Percentiles rank a stretch among this genome's conserved stretches.
These are phyloP conservation scores for Pueraria montana DNA, from an alignment of 306 rosid genomes.

Conservation along the genomic window DNA sequence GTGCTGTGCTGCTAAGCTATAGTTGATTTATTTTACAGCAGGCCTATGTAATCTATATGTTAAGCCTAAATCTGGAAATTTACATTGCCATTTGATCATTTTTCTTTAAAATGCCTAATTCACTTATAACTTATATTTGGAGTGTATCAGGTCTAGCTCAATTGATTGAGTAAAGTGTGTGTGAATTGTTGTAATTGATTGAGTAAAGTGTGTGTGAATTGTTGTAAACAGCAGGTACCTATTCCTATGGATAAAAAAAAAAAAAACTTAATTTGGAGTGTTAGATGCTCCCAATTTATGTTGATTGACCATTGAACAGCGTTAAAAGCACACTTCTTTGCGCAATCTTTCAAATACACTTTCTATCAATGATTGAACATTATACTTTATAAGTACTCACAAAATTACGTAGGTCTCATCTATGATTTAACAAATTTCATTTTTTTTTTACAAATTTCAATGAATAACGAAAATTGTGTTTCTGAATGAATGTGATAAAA, in stretches of 20 bases:
- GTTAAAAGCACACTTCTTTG: neutral
- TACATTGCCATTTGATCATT: constrained; percentile 52
- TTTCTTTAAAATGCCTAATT: constrained; percentile 61
- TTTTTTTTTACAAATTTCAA: neutral
- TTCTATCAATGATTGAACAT: constrained; percentile 7
- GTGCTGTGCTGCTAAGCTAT: neutral
- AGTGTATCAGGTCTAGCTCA: too few species aligned
- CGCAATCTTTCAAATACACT: neutral
- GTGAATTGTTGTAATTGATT: too few species aligned
- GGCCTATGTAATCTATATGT: constrained; percentile 22
- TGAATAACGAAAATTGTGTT: neutral
- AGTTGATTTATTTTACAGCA: neutral
- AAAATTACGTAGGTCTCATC: neutral
- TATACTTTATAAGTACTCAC: neutral
- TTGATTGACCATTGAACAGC: constrained; percentile 44
- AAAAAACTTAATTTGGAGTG: too few species aligned
- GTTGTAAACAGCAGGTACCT: too few species aligned
- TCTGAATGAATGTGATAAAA: neutral
- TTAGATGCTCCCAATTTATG: constrained; percentile 60
- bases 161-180: too few species aligned
- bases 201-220: too few species aligned
- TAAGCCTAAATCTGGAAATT: constrained; percentile 50
- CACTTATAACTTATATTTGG: constrained; percentile 55
- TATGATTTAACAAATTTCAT: neutral
- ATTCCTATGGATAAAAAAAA: too few species aligned